Base-by-base conservation (phyloP, 306 rosid species). In the Gynostemma pentaphyllum region DNA sequence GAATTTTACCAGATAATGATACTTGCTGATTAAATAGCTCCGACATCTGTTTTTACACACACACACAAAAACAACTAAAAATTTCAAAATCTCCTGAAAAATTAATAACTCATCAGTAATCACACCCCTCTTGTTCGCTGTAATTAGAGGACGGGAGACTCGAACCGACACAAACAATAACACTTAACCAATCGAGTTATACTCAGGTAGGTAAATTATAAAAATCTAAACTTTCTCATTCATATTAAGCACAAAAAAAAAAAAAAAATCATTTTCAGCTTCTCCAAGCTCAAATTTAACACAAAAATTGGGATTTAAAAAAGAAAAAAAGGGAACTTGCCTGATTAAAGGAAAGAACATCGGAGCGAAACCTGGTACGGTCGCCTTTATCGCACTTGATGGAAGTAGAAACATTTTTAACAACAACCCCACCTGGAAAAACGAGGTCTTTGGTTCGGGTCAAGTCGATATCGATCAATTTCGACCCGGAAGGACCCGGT, bases 371-470 rank as follows among this genome's bases (percentile, higher is more conserved):
- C 75, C 95, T 70, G 22, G 86, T 83, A 32, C 85, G 85, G 68
- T 91, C 98, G 57, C 98, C 98, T 67, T 85, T 88, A 32, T 87
- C 95, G 69, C 90, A 91, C 82, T 77, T 88, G 64, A 91, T 83
- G 45, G 95, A 75, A 2, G 72, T 51, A 15, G 96, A 45, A 2
- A 91, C 92, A 22, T 74, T 24, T 0, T 78, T 70, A 0, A 91
- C 82, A 51, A 80, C 74, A 49, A 80, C 70, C 3, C 95, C 89
- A 61, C 79, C 79, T 0, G 98, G 98, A 1, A 91, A 67, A 4
- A 83, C 66, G 13, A 85, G 82, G 80, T 91, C 90, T 16, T 83
- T 76, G 1, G 60, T 70, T 16, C 66, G 80, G 26, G 69, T 73
- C 55, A n/a, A 10, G 9, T 85, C 89, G 19, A 91, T 54, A 0